These are phyloP conservation scores for Acacia confusa DNA, from an alignment of 306 rosid species.

Conservation along the genomic window DNA sequence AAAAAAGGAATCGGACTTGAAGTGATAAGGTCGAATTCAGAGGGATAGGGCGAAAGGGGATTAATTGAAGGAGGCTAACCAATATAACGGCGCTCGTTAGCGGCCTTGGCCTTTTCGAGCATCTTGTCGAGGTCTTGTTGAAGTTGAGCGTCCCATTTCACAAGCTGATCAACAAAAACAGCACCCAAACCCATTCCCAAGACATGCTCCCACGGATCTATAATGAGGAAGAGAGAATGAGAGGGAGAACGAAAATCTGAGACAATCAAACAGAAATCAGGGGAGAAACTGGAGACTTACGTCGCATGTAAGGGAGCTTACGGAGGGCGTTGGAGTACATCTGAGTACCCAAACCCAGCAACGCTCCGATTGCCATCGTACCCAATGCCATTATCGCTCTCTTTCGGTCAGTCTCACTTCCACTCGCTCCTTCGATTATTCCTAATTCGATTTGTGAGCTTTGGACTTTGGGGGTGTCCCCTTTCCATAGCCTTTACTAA, in stretches of 20 bases:
- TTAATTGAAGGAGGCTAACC: conserved; percentile 39
- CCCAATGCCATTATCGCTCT: conserved; percentile 52
- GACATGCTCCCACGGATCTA: conserved; percentile 98
- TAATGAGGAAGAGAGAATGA: neutral
- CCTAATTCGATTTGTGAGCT: neutral
- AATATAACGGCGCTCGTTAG: conserved; percentile 91
- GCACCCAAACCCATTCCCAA: conserved; percentile 86
- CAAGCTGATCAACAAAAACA: conserved; percentile 65
- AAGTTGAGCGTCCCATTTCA: conserved; percentile 74
- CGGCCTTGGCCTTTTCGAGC: conserved; percentile 88
- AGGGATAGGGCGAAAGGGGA: neutral
- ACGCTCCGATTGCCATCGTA: conserved; percentile 83
- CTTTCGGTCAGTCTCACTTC: neutral
- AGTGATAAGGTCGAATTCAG: too few relatives aligned
- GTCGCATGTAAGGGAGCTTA: conserved; percentile 97
- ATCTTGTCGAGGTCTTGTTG: conserved; percentile 81
- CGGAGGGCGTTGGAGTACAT: conserved; percentile 98
- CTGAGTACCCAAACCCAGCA: conserved; percentile 82
- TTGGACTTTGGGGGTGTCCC: neutral
- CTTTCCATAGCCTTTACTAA: too few relatives aligned
- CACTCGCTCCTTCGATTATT: neutral
- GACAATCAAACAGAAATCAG: conserved; percentile 31
- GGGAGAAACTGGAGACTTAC: conserved; percentile 33
- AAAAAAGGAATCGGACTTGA: neutral
- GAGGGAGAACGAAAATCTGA: neutral